Conservation (phyloP, 2,329 filamentous ascomycete genomes). For the Massarina eburnea region DNA sequence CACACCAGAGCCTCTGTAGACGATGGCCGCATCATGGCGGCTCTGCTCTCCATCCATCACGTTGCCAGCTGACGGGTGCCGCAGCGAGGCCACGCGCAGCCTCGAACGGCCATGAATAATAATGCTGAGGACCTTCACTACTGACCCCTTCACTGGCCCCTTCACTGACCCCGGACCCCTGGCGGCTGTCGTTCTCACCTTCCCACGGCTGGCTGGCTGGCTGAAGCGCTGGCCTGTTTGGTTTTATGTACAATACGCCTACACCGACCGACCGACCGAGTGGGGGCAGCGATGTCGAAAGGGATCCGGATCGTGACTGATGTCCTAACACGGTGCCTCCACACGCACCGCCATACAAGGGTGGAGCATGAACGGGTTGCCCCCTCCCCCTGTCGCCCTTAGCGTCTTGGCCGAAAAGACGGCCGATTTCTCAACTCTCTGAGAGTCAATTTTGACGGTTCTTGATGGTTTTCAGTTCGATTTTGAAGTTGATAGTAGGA, state of each 20-base stretch:
- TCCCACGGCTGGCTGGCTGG: constrained; percentile 23
- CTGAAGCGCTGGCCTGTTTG: constrained; percentile 11
- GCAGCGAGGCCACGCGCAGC: constrained; percentile 8
- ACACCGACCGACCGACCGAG: neutral
- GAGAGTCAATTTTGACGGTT: no score
- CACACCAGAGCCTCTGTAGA: neutral
- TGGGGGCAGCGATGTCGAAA: constrained; percentile 15
- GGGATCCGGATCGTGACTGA: constrained; percentile 12
- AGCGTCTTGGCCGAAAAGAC: no score
- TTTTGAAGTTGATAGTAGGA: no score
- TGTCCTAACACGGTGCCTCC: constrained; percentile 21
- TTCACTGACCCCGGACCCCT: constrained; percentile 8
- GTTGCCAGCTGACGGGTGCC: constrained; percentile 7
- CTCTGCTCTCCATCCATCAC: no score
- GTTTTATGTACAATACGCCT: constrained; percentile 7
- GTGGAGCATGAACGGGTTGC: no score
- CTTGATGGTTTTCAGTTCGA: no score
- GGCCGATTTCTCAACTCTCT: no score
- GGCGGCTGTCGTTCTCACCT: constrained; percentile 15
- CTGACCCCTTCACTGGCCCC: neutral
- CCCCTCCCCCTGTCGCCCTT: no score
- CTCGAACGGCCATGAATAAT: neutral
- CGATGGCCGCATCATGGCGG: no score
- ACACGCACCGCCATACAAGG: constrained; percentile 30
- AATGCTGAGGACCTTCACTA: neutral